Evolutionary conservation across 306 rosid species (phyloP).

Genomic region (Rubus idaeus): DNA sequence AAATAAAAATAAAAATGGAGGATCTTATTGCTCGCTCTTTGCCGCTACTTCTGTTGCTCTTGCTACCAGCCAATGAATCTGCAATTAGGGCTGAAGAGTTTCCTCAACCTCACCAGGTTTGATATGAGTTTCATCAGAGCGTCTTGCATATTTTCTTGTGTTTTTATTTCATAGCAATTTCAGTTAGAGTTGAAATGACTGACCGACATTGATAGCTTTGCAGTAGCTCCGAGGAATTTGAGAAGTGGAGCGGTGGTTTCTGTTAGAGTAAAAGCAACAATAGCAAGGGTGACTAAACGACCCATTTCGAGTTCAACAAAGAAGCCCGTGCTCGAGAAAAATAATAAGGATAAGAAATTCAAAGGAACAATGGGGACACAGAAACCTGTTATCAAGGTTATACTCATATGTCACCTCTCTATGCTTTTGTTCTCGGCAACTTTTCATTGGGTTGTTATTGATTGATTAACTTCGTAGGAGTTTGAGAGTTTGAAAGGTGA

Average conservation of each 20-base stretch:
- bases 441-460: slow-evolving; percentile 22
- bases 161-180: neutral
- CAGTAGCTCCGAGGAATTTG: slow-evolving; percentile 51
- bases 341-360: slow-evolving; percentile 16
- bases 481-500: slow-evolving; percentile 61
- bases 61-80: slow-evolving; percentile 40
- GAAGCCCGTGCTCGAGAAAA: slow-evolving; percentile 8
- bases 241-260: slow-evolving; percentile 22
- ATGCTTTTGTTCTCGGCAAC: neutral
- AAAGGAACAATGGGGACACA: slow-evolving; percentile 37
- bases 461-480: slow-evolving; percentile 47
- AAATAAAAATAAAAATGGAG: too few species aligned
- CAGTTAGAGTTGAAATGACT: slow-evolving; percentile 22
- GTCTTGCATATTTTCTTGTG: neutral
- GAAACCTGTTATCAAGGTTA: slow-evolving; percentile 44
- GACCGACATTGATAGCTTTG: slow-evolving; percentile 38
- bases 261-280: slow-evolving; percentile 29
- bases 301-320: slow-evolving; percentile 42
- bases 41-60: neutral
- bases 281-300: slow-evolving; percentile 46
- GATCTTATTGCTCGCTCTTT: neutral
- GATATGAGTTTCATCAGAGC: too few species aligned
- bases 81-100: slow-evolving; percentile 39
- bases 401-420: neutral
- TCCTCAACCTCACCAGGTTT: slow-evolving; percentile 47